Base-by-base conservation (phyloP, 2,329 filamentous ascomycete species). In the Penicillium expansum region DNA sequence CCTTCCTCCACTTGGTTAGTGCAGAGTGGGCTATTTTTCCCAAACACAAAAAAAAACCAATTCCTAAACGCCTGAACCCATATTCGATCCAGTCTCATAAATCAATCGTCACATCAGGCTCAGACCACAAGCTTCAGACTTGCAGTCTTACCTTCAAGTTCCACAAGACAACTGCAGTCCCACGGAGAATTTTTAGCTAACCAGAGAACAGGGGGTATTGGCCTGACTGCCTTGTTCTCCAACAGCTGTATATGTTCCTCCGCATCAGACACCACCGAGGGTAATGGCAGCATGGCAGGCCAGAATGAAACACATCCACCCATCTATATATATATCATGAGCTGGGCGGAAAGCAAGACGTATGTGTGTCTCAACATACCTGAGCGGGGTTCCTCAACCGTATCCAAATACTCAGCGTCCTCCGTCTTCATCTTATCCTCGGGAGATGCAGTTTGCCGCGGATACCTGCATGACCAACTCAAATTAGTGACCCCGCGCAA, bases 271-370 rank as follows among this genome's bases (percentile, higher is more conserved):
- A 33, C 11, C 37, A 43, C 48, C 29, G 29, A 55, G 52, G 37
- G 52, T 50, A 50, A 55, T 48, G 27, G n/a, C 52, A 55, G 52
- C 52, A n/a, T 49, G 45, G n/a, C 37, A 55, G 29, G 45, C 44
- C 20, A 49, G 24, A 30, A 55, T 33, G n/a, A 55, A 50, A 24
- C 20, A 13, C 20, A 29, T 30, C 52, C 44, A 55, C 20, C 52
- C 44, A 30, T 55, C 52, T 55, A n/a, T 55, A 20, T 33, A 35
- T 0, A 35, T 0, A 22, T n/a, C 10, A 18, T 55, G 20, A 55
- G 52, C 29, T 5, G 13, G 29, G 43, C 13, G 16, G 18, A 33
- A 3, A 29, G 22, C 32, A 37, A 49, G 20, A 30, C n/a, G 16
- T 22, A 32, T 33, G 14, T 20, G 16, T 16, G 5, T 20, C 37